Conservation (phyloP, 2,329 filamentous ascomycete genomes). For the Balansia obtecta region DNA sequence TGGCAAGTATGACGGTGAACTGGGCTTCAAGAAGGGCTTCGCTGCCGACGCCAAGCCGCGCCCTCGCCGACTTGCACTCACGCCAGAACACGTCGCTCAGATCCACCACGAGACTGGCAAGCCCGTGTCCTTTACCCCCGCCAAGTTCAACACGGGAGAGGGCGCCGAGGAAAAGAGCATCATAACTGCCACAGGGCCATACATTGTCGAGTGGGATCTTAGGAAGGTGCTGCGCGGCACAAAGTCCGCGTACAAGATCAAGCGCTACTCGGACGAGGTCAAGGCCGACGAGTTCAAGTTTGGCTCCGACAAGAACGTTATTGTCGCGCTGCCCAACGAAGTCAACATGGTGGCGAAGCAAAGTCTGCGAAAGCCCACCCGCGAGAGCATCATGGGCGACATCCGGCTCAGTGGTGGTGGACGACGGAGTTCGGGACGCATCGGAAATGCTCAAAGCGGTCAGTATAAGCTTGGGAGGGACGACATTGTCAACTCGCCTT, state of each 20-base stretch:
- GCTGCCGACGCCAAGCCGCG: conserved; percentile 88
- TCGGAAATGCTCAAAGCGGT: conserved; percentile 41
- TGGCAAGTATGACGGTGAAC: conserved; percentile 92
- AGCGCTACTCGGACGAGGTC: conserved; percentile 88
- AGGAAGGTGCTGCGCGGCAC: conserved; percentile 74
- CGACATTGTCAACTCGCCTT: conserved; percentile 68
- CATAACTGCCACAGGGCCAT: conserved; percentile 91
- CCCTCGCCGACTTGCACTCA: conserved; percentile 77
- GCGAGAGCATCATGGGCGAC: conserved; percentile 77
- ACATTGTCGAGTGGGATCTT: conserved; percentile 92
- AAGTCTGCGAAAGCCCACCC: conserved; percentile 73
- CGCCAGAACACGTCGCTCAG: conserved; percentile 86
- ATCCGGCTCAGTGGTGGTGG: conserved; percentile 33
- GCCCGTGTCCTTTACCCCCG: conserved; percentile 76
- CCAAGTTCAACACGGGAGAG: conserved; percentile 85
- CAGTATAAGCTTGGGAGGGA: conserved; percentile 66
- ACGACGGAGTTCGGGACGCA: conserved; percentile 36
- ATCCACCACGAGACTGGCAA: conserved; percentile 93
- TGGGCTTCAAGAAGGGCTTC: conserved; percentile 94
- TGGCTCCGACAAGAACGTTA: conserved; percentile 93
- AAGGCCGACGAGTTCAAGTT: conserved; percentile 99
- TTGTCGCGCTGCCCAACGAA: conserved; percentile 91
- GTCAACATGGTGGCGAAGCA: conserved; percentile 94
- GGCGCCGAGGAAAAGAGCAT: conserved; percentile 80
- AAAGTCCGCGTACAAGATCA: conserved; percentile 90